A percentile compares a stretch with the other conserved stretches of the same genome.
phyloP scores from a whole-genome alignment of 208 protist species.

The Endotrypanum monterogeii region DNA sequence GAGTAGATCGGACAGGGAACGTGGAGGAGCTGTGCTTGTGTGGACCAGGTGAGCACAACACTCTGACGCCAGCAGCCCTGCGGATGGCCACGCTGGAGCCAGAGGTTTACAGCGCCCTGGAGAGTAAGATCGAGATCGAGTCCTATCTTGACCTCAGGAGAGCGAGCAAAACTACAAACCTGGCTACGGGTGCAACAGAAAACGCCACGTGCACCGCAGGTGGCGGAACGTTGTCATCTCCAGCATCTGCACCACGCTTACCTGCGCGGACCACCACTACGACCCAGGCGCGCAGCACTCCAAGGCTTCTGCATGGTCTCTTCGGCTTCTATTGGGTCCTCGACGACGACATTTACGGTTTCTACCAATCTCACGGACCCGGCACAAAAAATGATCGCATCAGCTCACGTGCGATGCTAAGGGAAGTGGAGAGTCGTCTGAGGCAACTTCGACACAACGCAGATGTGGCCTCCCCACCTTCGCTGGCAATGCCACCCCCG shows the following conservation, averaged over 20 bases:
- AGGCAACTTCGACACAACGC: conserved; percentile 38
- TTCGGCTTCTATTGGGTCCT: conserved; percentile 83
- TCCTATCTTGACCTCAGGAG: conserved; percentile 14
- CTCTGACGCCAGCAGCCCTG: conserved; percentile 23
- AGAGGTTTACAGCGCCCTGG: conserved; percentile 19
- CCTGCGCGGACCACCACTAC: not conserved
- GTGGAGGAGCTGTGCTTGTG: conserved; percentile 43
- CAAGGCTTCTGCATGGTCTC: conserved; percentile 41
- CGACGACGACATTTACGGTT: conserved; percentile 88
- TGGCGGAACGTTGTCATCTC: not conserved
- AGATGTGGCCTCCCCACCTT: conserved; percentile 17
- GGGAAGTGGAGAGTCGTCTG: conserved; percentile 54
- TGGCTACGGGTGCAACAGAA: not conserved
- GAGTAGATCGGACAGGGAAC: conserved; percentile 41
- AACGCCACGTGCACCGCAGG: not conserved
- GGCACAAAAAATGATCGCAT: conserved; percentile 53
- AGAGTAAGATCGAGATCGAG: conserved; percentile 11
- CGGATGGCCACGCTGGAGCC: conserved; percentile 15
- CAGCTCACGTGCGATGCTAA: conserved; percentile 59
- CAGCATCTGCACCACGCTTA: not conserved
- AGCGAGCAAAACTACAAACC: conserved; percentile 1
- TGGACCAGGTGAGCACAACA: conserved; percentile 23
- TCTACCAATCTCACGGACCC: conserved; percentile 31
- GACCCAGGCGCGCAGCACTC: conserved; percentile 11
- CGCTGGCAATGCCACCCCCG: conserved; percentile 15